Conservation (phyloP, 2,329 filamentous ascomycete genomes). For the Coniochaeta sp. region DNA sequence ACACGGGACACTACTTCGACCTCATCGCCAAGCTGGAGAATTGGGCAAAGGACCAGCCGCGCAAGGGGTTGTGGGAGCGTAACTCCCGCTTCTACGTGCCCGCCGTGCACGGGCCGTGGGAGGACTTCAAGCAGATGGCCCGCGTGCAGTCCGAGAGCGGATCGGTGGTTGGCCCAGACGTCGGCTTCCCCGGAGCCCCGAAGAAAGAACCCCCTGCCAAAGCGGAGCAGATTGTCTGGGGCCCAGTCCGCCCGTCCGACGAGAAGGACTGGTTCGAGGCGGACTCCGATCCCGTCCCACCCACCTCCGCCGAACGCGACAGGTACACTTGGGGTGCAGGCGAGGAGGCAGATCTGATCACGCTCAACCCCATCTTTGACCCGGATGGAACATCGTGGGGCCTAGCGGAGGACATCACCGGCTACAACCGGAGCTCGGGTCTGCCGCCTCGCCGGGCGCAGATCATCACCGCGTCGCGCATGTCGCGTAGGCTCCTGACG, state of each 20-base stretch:
- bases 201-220: slow-evolving; percentile 28
- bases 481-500: slow-evolving; percentile 70
- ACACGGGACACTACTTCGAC: slow-evolving; percentile 80
- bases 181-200: slow-evolving; percentile 55
- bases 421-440: slow-evolving; percentile 60
- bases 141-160: slow-evolving; percentile 69
- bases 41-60: slow-evolving; percentile 66
- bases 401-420: slow-evolving; percentile 74
- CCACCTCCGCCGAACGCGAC: slow-evolving; percentile 68
- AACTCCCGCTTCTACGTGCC: slow-evolving; percentile 73
- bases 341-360: slow-evolving; percentile 87
- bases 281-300: slow-evolving; percentile 66
- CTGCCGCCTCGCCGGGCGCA: slow-evolving; percentile 65
- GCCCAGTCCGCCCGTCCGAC: slow-evolving; percentile 63
- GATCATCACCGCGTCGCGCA: slow-evolving; percentile 81
- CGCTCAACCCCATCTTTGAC: slow-evolving; percentile 87
- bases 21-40: slow-evolving; percentile 60
- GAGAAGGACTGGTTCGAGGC: slow-evolving; percentile 64
- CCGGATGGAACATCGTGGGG: slow-evolving; percentile 82
- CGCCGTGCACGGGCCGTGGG: slow-evolving; percentile 67
- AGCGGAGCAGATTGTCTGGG: slow-evolving; percentile 68
- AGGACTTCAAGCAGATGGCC: slow-evolving; percentile 71
- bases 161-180: slow-evolving; percentile 58
- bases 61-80: slow-evolving; percentile 76
- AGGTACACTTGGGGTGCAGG: slow-evolving; percentile 79